Evolutionary conservation across 176 grass and related monocot genomes (phyloP).

Genomic region (Cymbopogon citratus): DNA sequence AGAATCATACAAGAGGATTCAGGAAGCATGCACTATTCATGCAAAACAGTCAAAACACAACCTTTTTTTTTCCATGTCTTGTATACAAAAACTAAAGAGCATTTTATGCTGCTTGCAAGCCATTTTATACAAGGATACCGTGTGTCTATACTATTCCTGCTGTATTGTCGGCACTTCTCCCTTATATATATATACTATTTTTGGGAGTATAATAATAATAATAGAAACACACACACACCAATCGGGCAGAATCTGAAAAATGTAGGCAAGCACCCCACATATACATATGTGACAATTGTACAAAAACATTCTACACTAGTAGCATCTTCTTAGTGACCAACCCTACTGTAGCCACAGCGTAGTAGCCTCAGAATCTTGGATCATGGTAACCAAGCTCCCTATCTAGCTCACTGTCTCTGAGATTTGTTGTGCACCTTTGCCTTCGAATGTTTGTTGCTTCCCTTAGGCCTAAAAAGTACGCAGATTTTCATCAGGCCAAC

Average conservation of each 20-base stretch:
- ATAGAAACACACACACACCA: not conserved
- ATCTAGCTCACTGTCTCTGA: slow-evolving; percentile 8
- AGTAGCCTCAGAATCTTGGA: not conserved
- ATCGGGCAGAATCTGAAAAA: not conserved
- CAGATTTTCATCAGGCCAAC: not conserved
- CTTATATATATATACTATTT: not conserved
- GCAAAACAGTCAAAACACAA: not conserved
- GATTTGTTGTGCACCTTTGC: slow-evolving; percentile 55
- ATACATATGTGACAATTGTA: slow-evolving; percentile 2
- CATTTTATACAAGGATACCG: not conserved
- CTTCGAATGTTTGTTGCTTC: slow-evolving; percentile 25
- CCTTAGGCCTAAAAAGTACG: slow-evolving; percentile 29
- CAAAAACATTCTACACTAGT: slow-evolving; percentile 8
- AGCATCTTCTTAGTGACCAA: not conserved
- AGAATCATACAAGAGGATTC: no score
- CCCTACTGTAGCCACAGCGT: not conserved
- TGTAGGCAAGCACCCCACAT: not conserved
- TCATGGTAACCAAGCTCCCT: not conserved
- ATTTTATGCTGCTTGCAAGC: slow-evolving; percentile 1
- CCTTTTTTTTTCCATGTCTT: no score
- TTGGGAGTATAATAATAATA: not conserved
- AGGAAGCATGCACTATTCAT: not conserved
- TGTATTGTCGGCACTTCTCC: not conserved
- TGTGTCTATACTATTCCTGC: not conserved
- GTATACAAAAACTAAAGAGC: slow-evolving; percentile 2